Conservation (phyloP, 495 filamentous ascomycete species). For the Daldinia childiae region DNA sequence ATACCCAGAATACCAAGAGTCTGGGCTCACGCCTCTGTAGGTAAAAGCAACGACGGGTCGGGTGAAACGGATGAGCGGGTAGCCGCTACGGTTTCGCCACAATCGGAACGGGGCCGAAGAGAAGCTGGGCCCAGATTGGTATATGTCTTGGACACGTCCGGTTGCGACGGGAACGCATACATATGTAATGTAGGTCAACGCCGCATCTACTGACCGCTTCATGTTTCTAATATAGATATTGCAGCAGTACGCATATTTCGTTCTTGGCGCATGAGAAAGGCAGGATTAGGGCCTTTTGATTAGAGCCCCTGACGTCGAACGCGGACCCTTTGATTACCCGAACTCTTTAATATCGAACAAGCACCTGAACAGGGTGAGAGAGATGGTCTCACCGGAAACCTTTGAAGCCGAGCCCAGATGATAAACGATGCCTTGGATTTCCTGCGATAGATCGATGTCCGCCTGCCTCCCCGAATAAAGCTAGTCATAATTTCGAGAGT, state of each 20-base stretch:
- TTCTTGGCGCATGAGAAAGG: neutral
- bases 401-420: neutral
- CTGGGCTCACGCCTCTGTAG: neutral
- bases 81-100: constrained; percentile 9
- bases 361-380: neutral
- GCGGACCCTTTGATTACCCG: neutral
- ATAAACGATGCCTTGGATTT: neutral
- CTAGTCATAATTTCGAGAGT: neutral
- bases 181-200: constrained; percentile 28
- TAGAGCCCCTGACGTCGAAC: neutral
- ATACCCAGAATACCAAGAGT: constrained; percentile 11
- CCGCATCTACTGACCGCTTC: constrained; percentile 29
- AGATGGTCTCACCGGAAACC: neutral
- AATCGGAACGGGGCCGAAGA: constrained; percentile 18
- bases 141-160: constrained; percentile 4
- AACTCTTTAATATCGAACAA: neutral
- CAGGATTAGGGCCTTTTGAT: neutral
- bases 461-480: neutral
- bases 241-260: neutral
- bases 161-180: constrained; percentile 10
- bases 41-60: constrained; percentile 5
- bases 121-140: neutral
- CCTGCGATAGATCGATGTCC: neutral
- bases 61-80: constrained; percentile 18
- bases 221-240: constrained; percentile 16